Base-by-base conservation (phyloP, 2,329 filamentous ascomycete species). In the Pseudogymnoascus sp. region DNA sequence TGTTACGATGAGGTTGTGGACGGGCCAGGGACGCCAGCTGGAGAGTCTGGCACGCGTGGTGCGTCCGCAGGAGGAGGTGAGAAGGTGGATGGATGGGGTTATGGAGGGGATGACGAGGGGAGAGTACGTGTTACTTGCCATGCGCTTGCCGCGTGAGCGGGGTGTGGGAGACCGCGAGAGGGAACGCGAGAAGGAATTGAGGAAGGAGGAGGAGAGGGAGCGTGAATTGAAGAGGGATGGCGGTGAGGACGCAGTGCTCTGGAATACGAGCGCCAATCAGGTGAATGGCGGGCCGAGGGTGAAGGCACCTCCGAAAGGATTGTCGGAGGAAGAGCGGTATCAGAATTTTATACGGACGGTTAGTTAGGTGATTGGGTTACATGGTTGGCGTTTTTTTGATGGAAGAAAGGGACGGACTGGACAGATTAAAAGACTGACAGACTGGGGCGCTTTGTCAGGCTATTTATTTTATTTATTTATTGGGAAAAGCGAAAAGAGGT, bases 71-170 rank as follows among this genome's bases (percentile, higher is more conserved):
- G 84, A 87, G 14, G 84, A 87, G 66, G 86, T 88, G 21, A 76
- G 77, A 58, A 78, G 82, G 52, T 88, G 89, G 68, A 89, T 89
- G 86, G 82, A 88, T 69, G 82, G 87, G 68, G 77, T 89, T 4
- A 88, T 89, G 85, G 81, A 83, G 64, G 86, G 82, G 65, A 87
- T 85, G 80, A 88, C 84, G 7, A 79, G 86, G 35, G 85, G 84
- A 12, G 85, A 88, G 72, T 88, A 88, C 68, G 78, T 88, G 3
- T 74, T 88, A 21, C 75, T 89, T 29, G 86, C 86, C 10, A 88
- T 88, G 85, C 80, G 84, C 58, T 76, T 89, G 12, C 85, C 85
- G 0, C 79, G 79, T 59, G 72, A 72, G 37, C 38, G 43, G 12
- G 39, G 37, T 16, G 16, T 45, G 16, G 35, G 26, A 6, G 63